Percentiles rank a stretch among this genome's conserved stretches.
These are phyloP conservation scores for Septoria linicola DNA, from an alignment of 2,329 filamentous ascomycete genomes.

Conservation along the genomic window DNA sequence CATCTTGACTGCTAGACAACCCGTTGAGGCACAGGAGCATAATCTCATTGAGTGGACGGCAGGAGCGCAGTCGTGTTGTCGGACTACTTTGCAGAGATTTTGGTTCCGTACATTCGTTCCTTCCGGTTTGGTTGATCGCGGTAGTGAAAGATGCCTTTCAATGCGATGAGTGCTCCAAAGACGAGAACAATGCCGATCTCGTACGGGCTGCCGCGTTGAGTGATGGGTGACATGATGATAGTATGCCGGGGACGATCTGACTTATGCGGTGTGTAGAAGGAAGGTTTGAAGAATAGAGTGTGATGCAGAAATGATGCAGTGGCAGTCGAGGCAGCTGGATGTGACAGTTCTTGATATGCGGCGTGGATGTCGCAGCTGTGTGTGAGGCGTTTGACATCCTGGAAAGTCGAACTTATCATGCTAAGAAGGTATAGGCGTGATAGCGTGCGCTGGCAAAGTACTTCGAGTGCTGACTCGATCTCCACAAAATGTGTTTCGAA, in stretches of 20 bases:
- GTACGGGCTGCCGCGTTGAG: conserved; percentile 11
- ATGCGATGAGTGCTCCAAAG: conserved; percentile 13
- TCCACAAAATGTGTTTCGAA: too few relatives aligned
- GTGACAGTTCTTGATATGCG: conserved; percentile 1
- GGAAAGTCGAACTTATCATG: too few relatives aligned
- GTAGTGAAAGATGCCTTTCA: conserved; percentile 13
- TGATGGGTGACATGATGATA: conserved; percentile 8
- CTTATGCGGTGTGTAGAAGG: conserved; percentile 1
- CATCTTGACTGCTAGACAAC: neutral
- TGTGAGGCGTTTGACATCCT: neutral
- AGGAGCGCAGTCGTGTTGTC: too few relatives aligned
- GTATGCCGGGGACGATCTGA: neutral
- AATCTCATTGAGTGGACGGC: neutral
- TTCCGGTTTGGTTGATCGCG: conserved; percentile 8
- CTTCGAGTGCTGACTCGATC: too few relatives aligned
- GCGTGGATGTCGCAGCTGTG: conserved; percentile 4
- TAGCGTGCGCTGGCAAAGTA: too few relatives aligned
- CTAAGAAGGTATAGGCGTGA: too few relatives aligned
- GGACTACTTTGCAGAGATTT: conserved; percentile 5
- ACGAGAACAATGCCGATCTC: conserved; percentile 15
- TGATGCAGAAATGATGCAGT: conserved; percentile 4
- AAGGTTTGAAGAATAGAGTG: neutral
- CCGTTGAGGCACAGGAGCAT: neutral
- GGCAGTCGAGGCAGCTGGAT: neutral
- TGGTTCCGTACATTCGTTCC: conserved; percentile 11